phyloP scores from a whole-genome alignment of 2,329 filamentous ascomycete genomes.

The Bisporella sp. region DNA sequence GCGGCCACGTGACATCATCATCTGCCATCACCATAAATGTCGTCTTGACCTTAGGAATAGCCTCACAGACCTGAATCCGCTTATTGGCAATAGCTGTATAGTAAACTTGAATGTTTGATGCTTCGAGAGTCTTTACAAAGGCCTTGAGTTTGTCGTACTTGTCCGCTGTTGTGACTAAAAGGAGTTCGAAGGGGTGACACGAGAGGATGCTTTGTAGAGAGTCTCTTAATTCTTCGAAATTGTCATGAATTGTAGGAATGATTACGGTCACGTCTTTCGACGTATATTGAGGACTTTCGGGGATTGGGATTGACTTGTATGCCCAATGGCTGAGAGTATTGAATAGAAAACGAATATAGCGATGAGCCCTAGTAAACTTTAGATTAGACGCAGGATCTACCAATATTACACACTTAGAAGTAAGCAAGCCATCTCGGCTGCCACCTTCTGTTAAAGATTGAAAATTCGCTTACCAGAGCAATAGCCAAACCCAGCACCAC shows the following conservation, averaged over 20 bases:
- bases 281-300: constrained; percentile 59
- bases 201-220: constrained; percentile 73
- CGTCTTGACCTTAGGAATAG: constrained; percentile 78
- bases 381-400: too few species aligned
- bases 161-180: constrained; percentile 80
- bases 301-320: constrained; percentile 79
- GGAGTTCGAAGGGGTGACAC: constrained; percentile 63
- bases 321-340: constrained; percentile 81
- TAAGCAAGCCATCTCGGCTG: too few species aligned
- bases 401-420: too few species aligned
- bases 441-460: too few species aligned
- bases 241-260: constrained; percentile 85
- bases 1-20: constrained; percentile 91
- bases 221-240: constrained; percentile 73
- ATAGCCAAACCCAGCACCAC: too few species aligned
- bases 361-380: constrained; percentile 59
- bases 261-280: constrained; percentile 88
- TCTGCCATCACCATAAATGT: constrained; percentile 87
- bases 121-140: constrained; percentile 54
- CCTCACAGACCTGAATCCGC: constrained; percentile 85
- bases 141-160: constrained; percentile 63
- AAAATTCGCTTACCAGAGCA: too few species aligned
- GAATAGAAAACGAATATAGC: constrained; percentile 78
- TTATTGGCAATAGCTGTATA: constrained; percentile 87
- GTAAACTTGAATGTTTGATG: constrained; percentile 63